Evolutionary conservation across 768 basidiomycete genomes (phyloP).

Genomic region (Naganishia randhawae): DNA sequence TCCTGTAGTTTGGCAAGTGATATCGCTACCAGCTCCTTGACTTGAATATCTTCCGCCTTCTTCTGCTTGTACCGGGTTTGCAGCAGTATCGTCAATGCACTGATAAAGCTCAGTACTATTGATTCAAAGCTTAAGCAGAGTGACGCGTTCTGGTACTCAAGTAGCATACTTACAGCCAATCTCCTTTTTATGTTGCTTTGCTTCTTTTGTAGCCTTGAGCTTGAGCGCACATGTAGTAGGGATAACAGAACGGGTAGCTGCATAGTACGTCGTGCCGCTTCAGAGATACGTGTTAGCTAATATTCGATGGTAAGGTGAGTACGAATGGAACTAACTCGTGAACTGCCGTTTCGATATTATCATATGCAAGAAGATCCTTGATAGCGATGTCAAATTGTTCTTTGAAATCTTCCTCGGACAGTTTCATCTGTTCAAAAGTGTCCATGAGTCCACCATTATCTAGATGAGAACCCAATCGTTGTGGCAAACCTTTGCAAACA

Average conservation of each 20-base stretch:
- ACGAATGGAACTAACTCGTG: conserved; percentile 26
- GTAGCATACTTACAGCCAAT: conserved; percentile 40
- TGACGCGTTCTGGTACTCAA: too few relatives aligned
- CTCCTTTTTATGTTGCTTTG: conserved; percentile 44
- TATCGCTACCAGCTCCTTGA: conserved; percentile 47
- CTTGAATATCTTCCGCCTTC: conserved; percentile 42
- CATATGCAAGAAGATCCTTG: conserved; percentile 21
- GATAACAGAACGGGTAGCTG: conserved; percentile 49
- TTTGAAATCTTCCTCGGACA: conserved; percentile 14
- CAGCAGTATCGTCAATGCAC: conserved; percentile 33
- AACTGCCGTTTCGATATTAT: conserved; percentile 14
- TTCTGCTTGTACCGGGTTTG: conserved; percentile 30
- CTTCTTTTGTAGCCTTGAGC: not conserved
- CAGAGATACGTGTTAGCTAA: conserved; percentile 19
- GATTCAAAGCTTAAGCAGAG: not conserved
- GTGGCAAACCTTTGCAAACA: conserved; percentile 13
- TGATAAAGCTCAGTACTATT: conserved; percentile 29
- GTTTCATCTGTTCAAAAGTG: not conserved
- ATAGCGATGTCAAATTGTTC: conserved; percentile 17
- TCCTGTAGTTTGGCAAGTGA: conserved; percentile 46
- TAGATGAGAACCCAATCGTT: not conserved
- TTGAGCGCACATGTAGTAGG: conserved; percentile 47
- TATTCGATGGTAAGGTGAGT: conserved; percentile 35
- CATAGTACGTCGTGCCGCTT: conserved; percentile 9
- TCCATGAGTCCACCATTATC: not conserved